Evolutionary conservation across 441 rosid genomes (phyloP), one percentile per base, ranked within the genome.

Genomic region (Gossypium davidsonii): DNA sequence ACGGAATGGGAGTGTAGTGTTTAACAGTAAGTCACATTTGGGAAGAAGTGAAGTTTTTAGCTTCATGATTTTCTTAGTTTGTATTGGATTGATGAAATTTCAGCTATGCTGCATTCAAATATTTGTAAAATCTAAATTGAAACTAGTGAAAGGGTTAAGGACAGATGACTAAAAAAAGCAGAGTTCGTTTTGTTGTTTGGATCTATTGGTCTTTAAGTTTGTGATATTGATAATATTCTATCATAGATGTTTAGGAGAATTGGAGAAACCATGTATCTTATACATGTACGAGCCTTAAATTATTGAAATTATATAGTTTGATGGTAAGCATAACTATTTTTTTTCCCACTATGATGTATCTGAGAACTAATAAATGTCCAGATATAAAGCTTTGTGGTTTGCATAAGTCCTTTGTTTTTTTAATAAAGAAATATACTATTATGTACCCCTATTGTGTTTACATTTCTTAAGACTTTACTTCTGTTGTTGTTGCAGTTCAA

Each of bases 401-500:
- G 46, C 46, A 15, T 51, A 17, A 10, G 46, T 51, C 14, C 46
- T 12, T 9, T 67, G 2, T 51, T 26, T 34, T 53, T 55, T 20
- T 65, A 11, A 67, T 39, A 39, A 39, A 39, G 12, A 39, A 39
- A 39, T 39, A 39, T 39, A 8, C 12, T 39, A 8, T 39, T 0
- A 39, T 39, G 58, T 52, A 15, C n/a, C 58, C 42, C 39, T 56
- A 60, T 25, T 10, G 12, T 48, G 46, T 25, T 39, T 39, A 39
- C 58, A 58, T 58, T 42, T 20, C 48, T 28, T 48, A 46, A 11
- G 39, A 28, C 51, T 46, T 72, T 26, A 25, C 34, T 49, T 62
- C 5, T 77, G 14, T 60, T 64, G 57, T 70, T 75, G 72, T 73
- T 69, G 76, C 86, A 95, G 97, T 82, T 95, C 98, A 53, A 95